Evolutionary conservation across 2,329 filamentous ascomycete species (phyloP).

Genomic region (Drechslerella coelobrocha): DNA sequence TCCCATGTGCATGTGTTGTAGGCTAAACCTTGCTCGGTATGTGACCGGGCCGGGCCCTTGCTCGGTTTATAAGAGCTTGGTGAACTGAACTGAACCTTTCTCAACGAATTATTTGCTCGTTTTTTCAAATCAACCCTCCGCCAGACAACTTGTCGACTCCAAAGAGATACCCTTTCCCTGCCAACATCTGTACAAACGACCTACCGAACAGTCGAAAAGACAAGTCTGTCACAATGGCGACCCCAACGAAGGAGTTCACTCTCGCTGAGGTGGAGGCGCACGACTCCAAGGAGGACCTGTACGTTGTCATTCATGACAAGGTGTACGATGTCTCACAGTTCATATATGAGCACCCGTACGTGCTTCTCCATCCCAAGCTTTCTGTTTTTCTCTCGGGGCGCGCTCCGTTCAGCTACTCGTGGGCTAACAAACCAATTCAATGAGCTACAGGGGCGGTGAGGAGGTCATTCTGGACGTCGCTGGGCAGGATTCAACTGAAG

Average conservation of each 20-base stretch:
- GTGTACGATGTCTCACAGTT: constrained; percentile 90
- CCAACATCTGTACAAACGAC: constrained; percentile 7
- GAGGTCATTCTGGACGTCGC: constrained; percentile 96
- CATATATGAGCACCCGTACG: constrained; percentile 91
- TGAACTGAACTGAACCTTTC: constrained; percentile 32
- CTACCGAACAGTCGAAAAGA: neutral
- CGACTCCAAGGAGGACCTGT: constrained; percentile 82
- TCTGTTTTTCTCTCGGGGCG: neutral
- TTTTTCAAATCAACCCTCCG: constrained; percentile 42
- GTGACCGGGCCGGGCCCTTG: neutral
- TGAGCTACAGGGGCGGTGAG: constrained; percentile 79
- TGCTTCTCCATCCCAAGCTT: constrained; percentile 57
- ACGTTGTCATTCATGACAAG: constrained; percentile 91
- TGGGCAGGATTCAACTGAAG: constrained; percentile 95
- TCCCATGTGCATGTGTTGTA: constrained; percentile 6
- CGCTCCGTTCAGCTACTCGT: constrained; percentile 16
- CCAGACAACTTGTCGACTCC: neutral
- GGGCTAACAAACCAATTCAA: constrained; percentile 30
- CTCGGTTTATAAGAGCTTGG: constrained; percentile 2
- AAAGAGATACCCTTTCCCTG: no score
- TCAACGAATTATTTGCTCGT: constrained; percentile 51
- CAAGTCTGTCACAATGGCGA: constrained; percentile 28
- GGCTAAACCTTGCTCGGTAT: no score
- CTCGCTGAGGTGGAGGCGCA: constrained; percentile 82
- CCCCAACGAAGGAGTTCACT: constrained; percentile 64